Conservation (phyloP, 164 flowering plant genomes). For the Berberis thunbergii region DNA sequence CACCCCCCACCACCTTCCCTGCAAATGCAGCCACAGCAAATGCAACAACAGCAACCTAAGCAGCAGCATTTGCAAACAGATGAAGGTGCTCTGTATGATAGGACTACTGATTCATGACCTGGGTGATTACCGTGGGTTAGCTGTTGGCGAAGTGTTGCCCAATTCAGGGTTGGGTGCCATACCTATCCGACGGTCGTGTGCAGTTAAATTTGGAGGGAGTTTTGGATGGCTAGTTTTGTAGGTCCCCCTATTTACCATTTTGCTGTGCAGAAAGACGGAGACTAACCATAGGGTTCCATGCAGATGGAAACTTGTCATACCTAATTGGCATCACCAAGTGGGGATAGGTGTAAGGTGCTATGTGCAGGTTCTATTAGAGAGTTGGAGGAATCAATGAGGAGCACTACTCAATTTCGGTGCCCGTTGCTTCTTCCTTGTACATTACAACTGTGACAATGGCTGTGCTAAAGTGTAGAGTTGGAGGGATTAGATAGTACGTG, state of each 20-base stretch:
- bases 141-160: conserved; percentile 8
- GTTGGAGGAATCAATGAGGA: conserved; percentile 6
- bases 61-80: conserved; percentile 28
- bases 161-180: conserved; percentile 25
- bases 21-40: conserved; percentile 9
- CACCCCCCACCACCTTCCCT: conserved; percentile 9
- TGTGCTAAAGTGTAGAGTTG: conserved; percentile 20
- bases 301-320: conserved; percentile 16
- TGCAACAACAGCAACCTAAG: conserved; percentile 6
- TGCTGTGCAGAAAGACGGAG: neutral
- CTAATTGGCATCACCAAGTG: conserved; percentile 2
- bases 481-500: conserved; percentile 27
- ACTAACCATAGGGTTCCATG: conserved; percentile 1
- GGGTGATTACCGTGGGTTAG: conserved; percentile 31
- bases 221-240: neutral
- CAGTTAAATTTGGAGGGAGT: conserved; percentile 32
- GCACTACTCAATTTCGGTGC: conserved; percentile 17
- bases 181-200: conserved; percentile 43
- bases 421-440: conserved; percentile 23
- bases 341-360: conserved; percentile 6
- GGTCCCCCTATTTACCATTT: neutral
- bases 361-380: conserved; percentile 18
- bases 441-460: conserved; percentile 14
- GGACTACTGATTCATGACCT: conserved; percentile 36
- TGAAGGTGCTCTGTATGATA: conserved; percentile 32